phyloP scores from a whole-genome alignment of 495 filamentous ascomycete species.

The Penicillium pancosmium region DNA sequence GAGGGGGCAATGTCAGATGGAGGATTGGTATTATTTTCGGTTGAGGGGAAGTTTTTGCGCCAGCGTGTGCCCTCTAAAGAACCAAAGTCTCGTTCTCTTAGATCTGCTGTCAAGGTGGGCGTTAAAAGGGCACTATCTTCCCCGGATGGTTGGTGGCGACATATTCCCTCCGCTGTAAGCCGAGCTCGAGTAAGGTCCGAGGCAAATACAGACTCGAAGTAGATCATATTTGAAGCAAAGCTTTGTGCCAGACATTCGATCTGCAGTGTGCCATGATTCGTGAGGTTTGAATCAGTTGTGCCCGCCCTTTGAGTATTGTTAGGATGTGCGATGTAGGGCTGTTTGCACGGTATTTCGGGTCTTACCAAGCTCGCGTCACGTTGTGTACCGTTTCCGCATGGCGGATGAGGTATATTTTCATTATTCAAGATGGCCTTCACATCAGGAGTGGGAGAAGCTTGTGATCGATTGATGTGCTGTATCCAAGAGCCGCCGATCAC shows the following conservation, averaged over 20 bases:
- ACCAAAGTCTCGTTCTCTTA: conserved; percentile 35
- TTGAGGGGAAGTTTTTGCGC: background rate
- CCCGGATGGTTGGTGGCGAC: conserved; percentile 11
- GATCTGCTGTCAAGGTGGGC: conserved; percentile 20
- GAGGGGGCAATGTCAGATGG: background rate
- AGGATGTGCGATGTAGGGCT: background rate
- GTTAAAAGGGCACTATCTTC: background rate
- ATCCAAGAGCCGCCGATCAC: no score
- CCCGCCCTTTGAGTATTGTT: conserved; percentile 62
- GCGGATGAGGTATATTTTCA: conserved; percentile 78
- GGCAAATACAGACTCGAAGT: conserved; percentile 69
- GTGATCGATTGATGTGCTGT: no score
- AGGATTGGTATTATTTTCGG: background rate
- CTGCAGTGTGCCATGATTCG: conserved; percentile 80
- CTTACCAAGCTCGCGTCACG: background rate
- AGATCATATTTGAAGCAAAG: conserved; percentile 36
- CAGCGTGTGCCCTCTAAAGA: conserved; percentile 25
- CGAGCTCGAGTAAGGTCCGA: conserved; percentile 75
- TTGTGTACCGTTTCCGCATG: conserved; percentile 77
- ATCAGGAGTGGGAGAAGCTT: no score
- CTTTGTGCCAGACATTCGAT: conserved; percentile 58
- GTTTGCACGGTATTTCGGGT: background rate
- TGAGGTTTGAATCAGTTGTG: conserved; percentile 74
- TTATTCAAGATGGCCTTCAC: conserved; percentile 20
- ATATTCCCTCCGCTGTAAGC: conserved; percentile 54